phyloP scores from a whole-genome alignment of 2,329 filamentous ascomycete species.

The Colletotrichum caudatum region DNA sequence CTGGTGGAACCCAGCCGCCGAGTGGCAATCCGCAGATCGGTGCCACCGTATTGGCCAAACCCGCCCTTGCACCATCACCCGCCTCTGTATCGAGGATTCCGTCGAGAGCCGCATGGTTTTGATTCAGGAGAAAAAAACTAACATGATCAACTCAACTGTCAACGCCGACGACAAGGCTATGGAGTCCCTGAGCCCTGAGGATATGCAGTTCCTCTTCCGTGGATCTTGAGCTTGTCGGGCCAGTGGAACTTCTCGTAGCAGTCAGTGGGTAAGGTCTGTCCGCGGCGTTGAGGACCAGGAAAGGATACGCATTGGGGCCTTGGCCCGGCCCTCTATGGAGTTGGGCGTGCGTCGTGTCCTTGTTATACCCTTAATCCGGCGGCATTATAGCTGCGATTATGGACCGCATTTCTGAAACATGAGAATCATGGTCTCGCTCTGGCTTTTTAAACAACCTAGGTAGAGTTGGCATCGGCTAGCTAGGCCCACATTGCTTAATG shows the following conservation, averaged over 20 bases:
- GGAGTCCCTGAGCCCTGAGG: constrained; percentile 89
- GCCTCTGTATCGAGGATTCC: constrained; percentile 95
- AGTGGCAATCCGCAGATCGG: constrained; percentile 97
- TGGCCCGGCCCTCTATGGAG: constrained; percentile 7
- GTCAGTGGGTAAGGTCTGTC: background rate
- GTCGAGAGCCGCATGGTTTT: constrained; percentile 96
- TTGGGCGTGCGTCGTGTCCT: constrained; percentile 19
- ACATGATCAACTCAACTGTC: constrained; percentile 97
- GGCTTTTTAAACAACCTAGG: background rate
- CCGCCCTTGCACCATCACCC: constrained; percentile 92
- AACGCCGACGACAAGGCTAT: constrained; percentile 92
- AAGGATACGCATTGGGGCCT: constrained; percentile 11
- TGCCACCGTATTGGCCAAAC: constrained; percentile 96
- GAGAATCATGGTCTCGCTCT: background rate
- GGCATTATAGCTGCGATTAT: constrained; percentile 19
- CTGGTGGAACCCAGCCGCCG: constrained; percentile 99
- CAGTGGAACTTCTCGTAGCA: background rate
- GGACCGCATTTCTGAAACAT: constrained; percentile 4
- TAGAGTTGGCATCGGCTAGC: constrained; percentile 5
- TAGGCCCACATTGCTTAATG: constrained; percentile 16
- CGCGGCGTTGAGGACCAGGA: constrained; percentile 26
- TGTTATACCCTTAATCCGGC: constrained; percentile 12
- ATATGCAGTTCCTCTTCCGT: constrained; percentile 96
- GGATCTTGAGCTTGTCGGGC: constrained; percentile 55
- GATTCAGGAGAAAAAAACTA: constrained; percentile 98